phyloP scores from a whole-genome alignment of 805 yeast genomes.

The Lipomyces sp. region DNA sequence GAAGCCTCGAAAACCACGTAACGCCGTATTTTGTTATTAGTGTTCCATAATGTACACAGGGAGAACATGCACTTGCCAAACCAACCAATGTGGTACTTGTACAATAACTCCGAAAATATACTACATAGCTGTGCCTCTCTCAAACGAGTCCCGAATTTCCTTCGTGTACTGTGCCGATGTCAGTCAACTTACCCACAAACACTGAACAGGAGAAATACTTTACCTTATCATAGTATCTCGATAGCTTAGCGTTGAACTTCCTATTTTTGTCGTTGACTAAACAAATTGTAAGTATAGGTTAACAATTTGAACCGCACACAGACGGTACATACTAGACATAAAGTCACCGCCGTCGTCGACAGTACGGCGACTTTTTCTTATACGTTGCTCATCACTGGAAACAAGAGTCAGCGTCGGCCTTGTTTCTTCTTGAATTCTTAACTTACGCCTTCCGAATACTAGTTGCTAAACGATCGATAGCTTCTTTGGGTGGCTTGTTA shows the following conservation, averaged over 20 bases:
- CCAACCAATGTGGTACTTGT: background rate
- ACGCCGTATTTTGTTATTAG: background rate
- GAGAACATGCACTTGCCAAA: background rate
- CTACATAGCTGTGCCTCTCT: conserved; percentile 47
- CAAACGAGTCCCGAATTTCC: conserved; percentile 46
- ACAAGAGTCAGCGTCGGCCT: background rate
- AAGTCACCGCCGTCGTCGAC: conserved; percentile 48
- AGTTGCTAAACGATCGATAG: conserved; percentile 43
- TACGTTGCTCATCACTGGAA: conserved; percentile 48
- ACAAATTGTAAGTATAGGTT: background rate
- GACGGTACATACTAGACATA: conserved; percentile 42
- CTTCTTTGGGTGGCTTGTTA: conserved; percentile 49
- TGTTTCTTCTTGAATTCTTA: too few relatives aligned
- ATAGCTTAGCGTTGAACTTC: conserved; percentile 71
- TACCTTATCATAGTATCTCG: conserved; percentile 57
- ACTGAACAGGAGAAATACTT: background rate
- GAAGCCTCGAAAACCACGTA: conserved; percentile 12
- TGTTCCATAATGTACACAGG: conserved; percentile 4
- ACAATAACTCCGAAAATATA: background rate
- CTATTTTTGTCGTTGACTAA: conserved; percentile 73
- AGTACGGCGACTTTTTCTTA: conserved; percentile 43
- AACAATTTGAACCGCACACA: too few relatives aligned
- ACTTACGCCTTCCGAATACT: conserved; percentile 40
- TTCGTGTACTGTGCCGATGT: conserved; percentile 39
- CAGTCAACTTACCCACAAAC: background rate